Evolutionary conservation across 148 eudicot species (phyloP), one percentile per base, ranked within the genome.

Genomic region (Camellia sinensis): DNA sequence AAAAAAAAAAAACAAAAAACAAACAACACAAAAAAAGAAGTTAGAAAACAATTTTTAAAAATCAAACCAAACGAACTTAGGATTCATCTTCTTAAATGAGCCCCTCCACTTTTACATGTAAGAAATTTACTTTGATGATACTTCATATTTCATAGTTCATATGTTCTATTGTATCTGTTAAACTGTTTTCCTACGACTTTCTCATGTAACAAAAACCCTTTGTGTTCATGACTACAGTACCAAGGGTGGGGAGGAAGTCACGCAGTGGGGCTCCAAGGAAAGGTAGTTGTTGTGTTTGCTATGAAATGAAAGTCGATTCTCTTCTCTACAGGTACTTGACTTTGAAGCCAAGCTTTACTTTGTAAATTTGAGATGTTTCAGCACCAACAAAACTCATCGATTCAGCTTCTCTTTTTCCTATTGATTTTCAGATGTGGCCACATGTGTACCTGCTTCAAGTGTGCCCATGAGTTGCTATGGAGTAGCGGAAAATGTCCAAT

Each of bases 381-480:
- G 60, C 41, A 48, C 21, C 70, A 45, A 43, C 22, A 37, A 40
- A 54, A 45, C 71, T 46, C 54, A 45, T 63, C 10, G n/a, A 62
- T 0, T 77, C 61, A 44, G 2, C n/a, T 15, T 74, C 13, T 21
- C 11, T 37, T 66, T 68, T 37, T 17, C 4, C n/a, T 50, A 48
- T 67, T 53, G 2, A 8, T 29, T 44, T 81, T 60, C 89, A 94
- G 98, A 86, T 94, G 98, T 80, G 98, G 98, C 74, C 97, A 94
- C 78, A 94, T 94, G 95, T 94, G 98, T 85, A 89, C 97, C 10
- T 94, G 98, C 73, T 90, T 86, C 82, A 67, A 85, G 29, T 94
- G 98, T 66, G 97, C 92, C 11, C 85, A 85, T 60, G 90, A 92
- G 75, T 45, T 92, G 75, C 92, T 83, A 73, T 79, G 90, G 88